phyloP scores from a whole-genome alignment of 352 stramenopile genomes.

The Phytophthora podocarpi region DNA sequence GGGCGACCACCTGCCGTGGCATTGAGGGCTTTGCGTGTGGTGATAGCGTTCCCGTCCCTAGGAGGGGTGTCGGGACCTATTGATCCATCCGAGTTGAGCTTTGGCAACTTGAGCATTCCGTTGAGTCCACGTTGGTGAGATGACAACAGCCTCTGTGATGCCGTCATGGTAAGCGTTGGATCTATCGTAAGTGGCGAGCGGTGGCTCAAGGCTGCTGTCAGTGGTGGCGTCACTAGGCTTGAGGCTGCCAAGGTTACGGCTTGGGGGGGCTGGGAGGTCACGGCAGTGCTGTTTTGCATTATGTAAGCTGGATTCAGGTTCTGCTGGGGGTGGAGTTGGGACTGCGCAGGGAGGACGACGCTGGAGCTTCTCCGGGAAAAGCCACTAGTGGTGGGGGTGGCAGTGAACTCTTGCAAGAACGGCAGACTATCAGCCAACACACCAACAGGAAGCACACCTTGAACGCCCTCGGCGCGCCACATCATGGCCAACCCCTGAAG shows the following conservation, averaged over 20 bases:
- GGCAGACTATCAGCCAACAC: slow-evolving; percentile 40
- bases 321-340: slow-evolving; percentile 7
- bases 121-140: slow-evolving; percentile 4
- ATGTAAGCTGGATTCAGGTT: slow-evolving; percentile 4
- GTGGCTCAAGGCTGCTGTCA: not conserved
- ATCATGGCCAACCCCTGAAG: slow-evolving; percentile 67
- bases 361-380: not conserved
- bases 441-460: slow-evolving; percentile 46
- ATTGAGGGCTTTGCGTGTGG: not conserved
- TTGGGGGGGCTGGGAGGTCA: not conserved
- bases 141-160: not conserved
- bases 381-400: not conserved
- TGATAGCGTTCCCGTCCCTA: not conserved
- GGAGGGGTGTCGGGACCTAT: not conserved
- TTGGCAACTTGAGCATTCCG: slow-evolving; percentile 4
- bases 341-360: not conserved
- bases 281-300: not conserved
- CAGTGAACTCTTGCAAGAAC: slow-evolving; percentile 52
- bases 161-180: not conserved
- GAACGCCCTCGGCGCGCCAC: slow-evolving; percentile 61
- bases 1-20: not conserved
- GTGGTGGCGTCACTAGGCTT: not conserved
- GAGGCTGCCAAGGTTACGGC: not conserved
- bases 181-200: slow-evolving; percentile 1
- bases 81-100: not conserved